Evolutionary conservation across 345 rosid genomes (phyloP).

Genomic region (Gossypium anomalum): DNA sequence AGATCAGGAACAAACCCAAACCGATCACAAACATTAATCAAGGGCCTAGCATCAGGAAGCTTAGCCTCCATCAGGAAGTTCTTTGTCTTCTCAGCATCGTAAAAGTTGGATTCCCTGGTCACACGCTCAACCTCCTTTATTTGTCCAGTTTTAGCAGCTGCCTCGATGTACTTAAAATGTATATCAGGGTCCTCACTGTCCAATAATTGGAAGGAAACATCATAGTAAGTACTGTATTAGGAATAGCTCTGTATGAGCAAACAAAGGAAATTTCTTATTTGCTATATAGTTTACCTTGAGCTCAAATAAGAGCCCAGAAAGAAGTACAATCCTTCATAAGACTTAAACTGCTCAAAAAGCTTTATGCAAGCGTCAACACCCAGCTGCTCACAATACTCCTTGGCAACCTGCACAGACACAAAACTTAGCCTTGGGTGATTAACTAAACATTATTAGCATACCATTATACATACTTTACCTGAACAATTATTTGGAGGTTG

Average conservation of each 20-base stretch:
- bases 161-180: conserved; percentile 96
- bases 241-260: not conserved
- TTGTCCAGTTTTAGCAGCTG: conserved; percentile 96
- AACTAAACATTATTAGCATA: conserved; percentile 14
- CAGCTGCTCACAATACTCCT: conserved; percentile 97
- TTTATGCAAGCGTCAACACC: conserved; percentile 93
- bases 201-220: conserved; percentile 8
- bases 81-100: conserved; percentile 93
- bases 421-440: conserved; percentile 19
- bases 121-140: conserved; percentile 99
- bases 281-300: conserved; percentile 55
- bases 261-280: conserved; percentile 4
- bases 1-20: conserved; percentile 97
- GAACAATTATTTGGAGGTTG: conserved; percentile 98
- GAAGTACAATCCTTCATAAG: conserved; percentile 98
- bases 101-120: conserved; percentile 91
- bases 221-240: conserved; percentile 4
- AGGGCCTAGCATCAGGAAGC: conserved; percentile 98
- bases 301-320: conserved; percentile 96
- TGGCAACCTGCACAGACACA: conserved; percentile 64
- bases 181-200: conserved; percentile 97
- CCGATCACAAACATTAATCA: conserved; percentile 97
- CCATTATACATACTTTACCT: conserved; percentile 38
- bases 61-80: conserved; percentile 98
- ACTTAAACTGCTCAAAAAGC: conserved; percentile 94